These are phyloP conservation scores for Kazachstania bromeliacearum DNA, from an alignment of 805 yeast species.

Conservation along the genomic window DNA sequence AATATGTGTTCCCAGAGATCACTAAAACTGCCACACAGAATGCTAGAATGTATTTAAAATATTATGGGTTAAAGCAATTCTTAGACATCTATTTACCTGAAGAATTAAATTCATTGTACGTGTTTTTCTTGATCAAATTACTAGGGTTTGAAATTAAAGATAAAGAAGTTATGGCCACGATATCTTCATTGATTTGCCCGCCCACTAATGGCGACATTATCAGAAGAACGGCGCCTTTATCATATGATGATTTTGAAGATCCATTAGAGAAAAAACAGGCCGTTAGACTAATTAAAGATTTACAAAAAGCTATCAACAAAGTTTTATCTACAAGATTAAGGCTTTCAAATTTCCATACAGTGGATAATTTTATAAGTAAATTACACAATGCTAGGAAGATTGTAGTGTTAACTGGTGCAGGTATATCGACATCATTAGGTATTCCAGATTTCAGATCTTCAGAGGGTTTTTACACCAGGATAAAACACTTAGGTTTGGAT, in stretches of 20 bases:
- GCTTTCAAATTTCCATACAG: constrained; percentile 42
- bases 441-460: constrained; percentile 89
- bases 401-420: constrained; percentile 83
- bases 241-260: constrained; percentile 23
- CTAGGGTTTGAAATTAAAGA: constrained; percentile 49
- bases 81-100: constrained; percentile 53
- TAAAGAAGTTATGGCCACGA: constrained; percentile 27
- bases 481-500: constrained; percentile 56
- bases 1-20: constrained; percentile 30
- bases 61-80: constrained; percentile 51
- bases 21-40: constrained; percentile 37
- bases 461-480: constrained; percentile 69
- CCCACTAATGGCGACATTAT: too few species aligned
- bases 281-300: constrained; percentile 38
- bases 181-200: constrained; percentile 4
- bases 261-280: constrained; percentile 38
- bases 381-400: constrained; percentile 50
- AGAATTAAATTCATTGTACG: constrained; percentile 48
- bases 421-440: constrained; percentile 81
- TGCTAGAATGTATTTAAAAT: constrained; percentile 46
- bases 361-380: constrained; percentile 49
- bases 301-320: constrained; percentile 57
- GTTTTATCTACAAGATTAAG: constrained; percentile 50
- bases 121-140: constrained; percentile 45
- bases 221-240: constrained; percentile 6